These are phyloP conservation scores for Trametes coccinea DNA, from an alignment of 768 basidiomycete genomes.

Conservation along the genomic window DNA sequence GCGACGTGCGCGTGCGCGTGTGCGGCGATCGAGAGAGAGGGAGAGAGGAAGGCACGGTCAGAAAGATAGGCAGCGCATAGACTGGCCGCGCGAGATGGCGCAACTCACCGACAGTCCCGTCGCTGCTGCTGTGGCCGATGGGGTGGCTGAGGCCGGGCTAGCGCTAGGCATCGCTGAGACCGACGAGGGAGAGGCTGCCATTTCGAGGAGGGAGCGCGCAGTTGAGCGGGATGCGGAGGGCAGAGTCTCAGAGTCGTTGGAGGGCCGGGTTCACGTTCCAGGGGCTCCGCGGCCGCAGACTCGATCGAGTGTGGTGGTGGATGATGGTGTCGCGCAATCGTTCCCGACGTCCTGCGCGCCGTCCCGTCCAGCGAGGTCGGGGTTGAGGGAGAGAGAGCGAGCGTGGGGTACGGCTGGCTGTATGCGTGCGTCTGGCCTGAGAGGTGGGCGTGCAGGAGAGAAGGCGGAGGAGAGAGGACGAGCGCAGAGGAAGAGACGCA, in stretches of 20 bases:
- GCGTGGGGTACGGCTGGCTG: background rate
- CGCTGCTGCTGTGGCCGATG: background rate
- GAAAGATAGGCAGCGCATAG: background rate
- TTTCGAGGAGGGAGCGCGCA: conserved; percentile 4
- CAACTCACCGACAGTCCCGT: background rate
- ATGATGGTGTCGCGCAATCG: background rate
- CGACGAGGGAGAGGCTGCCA: background rate
- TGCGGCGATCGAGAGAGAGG: background rate
- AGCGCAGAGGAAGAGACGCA: background rate
- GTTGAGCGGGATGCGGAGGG: background rate
- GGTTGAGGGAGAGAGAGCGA: background rate
- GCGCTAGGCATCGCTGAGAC: too few relatives aligned
- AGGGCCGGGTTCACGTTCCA: background rate
- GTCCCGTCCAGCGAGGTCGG: background rate
- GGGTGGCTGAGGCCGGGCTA: background rate
- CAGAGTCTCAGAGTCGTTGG: background rate
- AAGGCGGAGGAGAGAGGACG: background rate
- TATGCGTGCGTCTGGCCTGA: background rate
- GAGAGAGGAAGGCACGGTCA: background rate
- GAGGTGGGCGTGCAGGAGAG: background rate
- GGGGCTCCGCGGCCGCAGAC: background rate
- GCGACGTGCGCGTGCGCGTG: background rate
- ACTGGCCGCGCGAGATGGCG: background rate
- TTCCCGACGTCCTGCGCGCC: background rate
- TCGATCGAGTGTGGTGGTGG: background rate